A percentile compares a stretch with the other conserved stretches of the same genome.
Evolutionary conservation across 2,329 filamentous ascomycete species (phyloP).

Genomic region (Sclerotinia sclerotiorum): DNA sequence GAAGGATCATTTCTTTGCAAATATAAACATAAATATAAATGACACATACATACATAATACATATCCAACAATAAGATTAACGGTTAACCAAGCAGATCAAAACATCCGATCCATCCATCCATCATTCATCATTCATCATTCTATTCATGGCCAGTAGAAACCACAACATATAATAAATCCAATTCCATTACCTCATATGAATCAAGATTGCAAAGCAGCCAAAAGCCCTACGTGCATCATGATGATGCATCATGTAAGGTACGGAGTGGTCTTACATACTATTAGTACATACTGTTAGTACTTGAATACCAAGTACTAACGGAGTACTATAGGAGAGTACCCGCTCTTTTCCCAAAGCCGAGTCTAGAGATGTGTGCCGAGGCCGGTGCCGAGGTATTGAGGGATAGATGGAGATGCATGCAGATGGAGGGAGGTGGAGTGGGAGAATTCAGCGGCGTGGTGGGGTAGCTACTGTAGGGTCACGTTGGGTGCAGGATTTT

Average conservation of each 20-base stretch:
- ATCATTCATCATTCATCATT: background rate
- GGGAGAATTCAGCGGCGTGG: background rate
- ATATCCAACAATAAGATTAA: background rate
- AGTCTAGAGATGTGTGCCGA: background rate
- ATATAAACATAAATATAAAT: background rate
- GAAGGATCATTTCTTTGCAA: slow-evolving; percentile 1
- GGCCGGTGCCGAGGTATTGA: slow-evolving; percentile 10
- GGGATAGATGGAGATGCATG: background rate
- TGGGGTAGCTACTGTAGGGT: too few species aligned
- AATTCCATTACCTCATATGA: slow-evolving; percentile 2
- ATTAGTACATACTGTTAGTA: too few species aligned
- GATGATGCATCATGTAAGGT: too few species aligned
- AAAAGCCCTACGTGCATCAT: background rate
- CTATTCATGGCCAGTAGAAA: background rate
- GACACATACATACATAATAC: background rate
- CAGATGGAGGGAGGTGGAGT: background rate
- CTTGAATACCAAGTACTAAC: too few species aligned
- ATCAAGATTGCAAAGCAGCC: background rate
- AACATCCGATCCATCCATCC: too few species aligned
- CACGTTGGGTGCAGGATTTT: too few species aligned
- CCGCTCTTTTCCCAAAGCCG: slow-evolving; percentile 5
- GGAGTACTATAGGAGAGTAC: background rate
- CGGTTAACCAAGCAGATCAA: too few species aligned
- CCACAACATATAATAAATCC: background rate
- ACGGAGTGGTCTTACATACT: too few species aligned